These are phyloP conservation scores for Tylopilus microsporus DNA, from an alignment of 1,284 basidiomycete genomes.

Conservation along the genomic window DNA sequence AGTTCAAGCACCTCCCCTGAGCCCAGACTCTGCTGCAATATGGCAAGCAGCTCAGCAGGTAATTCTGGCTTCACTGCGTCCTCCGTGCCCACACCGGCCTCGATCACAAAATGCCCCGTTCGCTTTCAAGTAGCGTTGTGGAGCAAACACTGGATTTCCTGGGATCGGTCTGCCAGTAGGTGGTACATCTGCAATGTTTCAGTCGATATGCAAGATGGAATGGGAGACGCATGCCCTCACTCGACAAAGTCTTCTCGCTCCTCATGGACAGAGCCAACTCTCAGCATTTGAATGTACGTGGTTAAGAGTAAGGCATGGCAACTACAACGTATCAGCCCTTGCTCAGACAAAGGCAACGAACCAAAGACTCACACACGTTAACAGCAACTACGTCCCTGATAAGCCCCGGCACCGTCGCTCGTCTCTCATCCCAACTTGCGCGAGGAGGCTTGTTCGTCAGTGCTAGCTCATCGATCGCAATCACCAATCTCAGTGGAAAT, in stretches of 20 bases:
- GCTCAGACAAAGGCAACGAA: not conserved
- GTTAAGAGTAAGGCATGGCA: conserved; percentile 42
- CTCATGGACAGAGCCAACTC: conserved; percentile 65
- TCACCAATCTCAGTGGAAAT: conserved; percentile 57
- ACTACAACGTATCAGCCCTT: conserved; percentile 14
- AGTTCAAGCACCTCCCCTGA: conserved; percentile 38
- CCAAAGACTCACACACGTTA: conserved; percentile 41
- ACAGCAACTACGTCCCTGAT: conserved; percentile 56
- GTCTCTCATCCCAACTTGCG: conserved; percentile 64
- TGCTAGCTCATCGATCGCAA: conserved; percentile 66
- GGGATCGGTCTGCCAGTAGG: conserved; percentile 62
- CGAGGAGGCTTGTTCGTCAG: conserved; percentile 70
- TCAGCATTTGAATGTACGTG: conserved; percentile 64
- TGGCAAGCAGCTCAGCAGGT: conserved; percentile 61
- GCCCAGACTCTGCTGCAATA: conserved; percentile 50
- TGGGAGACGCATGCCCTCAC: conserved; percentile 34
- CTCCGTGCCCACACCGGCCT: conserved; percentile 73
- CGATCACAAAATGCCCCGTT: conserved; percentile 78
- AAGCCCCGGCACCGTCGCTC: conserved; percentile 48
- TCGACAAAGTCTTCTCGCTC: conserved; percentile 58
- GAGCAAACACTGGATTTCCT: conserved; percentile 65
- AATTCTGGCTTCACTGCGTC: conserved; percentile 48
- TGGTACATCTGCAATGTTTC: conserved; percentile 60
- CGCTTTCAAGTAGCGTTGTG: conserved; percentile 59
- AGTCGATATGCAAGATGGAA: not conserved